A percentile compares a stretch with the other conserved stretches of the same genome.
Evolutionary conservation across 306 rosid genomes (phyloP).

Genomic region (Prunus davidiana): DNA sequence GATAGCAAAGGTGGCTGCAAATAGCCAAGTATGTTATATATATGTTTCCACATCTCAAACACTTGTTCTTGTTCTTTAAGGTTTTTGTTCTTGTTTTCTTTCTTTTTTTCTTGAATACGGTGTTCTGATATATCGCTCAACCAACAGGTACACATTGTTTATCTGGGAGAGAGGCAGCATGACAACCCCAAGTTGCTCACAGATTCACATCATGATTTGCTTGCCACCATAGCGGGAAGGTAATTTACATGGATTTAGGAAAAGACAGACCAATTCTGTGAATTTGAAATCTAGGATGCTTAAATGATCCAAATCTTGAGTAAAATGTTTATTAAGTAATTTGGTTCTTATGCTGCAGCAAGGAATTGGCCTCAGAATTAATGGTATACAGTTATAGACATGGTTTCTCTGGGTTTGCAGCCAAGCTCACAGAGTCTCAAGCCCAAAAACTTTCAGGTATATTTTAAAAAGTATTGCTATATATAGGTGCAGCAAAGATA

Average conservation of each 20-base stretch:
- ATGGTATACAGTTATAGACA: constrained; percentile 38
- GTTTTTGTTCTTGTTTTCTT: too few species aligned
- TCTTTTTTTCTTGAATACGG: not conserved
- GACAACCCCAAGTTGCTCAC: constrained; percentile 32
- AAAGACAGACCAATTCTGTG: not conserved
- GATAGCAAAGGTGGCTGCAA: constrained; percentile 4
- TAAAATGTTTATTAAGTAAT: not conserved
- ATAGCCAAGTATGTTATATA: not conserved
- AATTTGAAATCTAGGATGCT: too few species aligned
- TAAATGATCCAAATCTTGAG: not conserved
- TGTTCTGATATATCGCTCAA: not conserved
- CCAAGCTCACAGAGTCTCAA: constrained; percentile 34
- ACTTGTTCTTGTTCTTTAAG: not conserved
- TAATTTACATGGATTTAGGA: not conserved
- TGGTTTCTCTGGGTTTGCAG: constrained; percentile 45
- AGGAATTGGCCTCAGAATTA: constrained; percentile 25
- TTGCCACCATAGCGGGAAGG: constrained; percentile 34
- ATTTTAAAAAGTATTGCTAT: not conserved
- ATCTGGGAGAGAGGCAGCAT: constrained; percentile 43
- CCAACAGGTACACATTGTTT: constrained; percentile 46
- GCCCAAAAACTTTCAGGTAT: constrained; percentile 25
- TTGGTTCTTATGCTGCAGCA: constrained; percentile 16
- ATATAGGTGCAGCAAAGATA: not conserved
- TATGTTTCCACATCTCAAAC: not conserved
- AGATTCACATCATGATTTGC: constrained; percentile 40